phyloP scores from a whole-genome alignment of 2,329 filamentous ascomycete genomes.

The Cytospora leucostoma region DNA sequence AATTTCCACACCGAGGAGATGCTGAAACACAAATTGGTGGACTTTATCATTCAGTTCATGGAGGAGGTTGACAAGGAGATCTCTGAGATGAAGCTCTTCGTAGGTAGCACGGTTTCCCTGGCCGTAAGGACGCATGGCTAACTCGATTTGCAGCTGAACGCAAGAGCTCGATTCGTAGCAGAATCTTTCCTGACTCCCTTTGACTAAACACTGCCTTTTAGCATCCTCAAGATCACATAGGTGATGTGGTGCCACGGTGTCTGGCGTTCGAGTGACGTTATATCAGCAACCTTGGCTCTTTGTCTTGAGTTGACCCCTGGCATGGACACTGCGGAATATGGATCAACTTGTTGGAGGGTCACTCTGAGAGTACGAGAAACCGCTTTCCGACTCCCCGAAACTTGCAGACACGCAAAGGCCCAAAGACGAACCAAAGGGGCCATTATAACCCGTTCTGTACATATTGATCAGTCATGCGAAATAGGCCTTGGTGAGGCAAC shows the following conservation, averaged over 20 bases:
- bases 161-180: conserved; percentile 93
- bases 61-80: conserved; percentile 99
- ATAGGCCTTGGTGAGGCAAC: background rate
- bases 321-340: background rate
- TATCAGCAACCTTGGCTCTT: background rate
- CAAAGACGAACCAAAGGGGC: background rate
- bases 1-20: conserved; percentile 99
- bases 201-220: conserved; percentile 9
- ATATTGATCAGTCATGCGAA: background rate
- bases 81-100: conserved; percentile 99
- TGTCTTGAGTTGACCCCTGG: background rate
- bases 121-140: conserved; percentile 36
- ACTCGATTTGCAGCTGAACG: conserved; percentile 70
- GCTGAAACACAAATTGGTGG: conserved; percentile 98
- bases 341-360: background rate
- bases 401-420: background rate
- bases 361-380: background rate
- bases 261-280: background rate
- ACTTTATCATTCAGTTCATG: conserved; percentile 99
- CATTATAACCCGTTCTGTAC: background rate
- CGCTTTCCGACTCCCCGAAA: background rate
- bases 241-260: conserved; percentile 4
- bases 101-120: background rate
- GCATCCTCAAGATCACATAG: background rate
- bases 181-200: conserved; percentile 93